Percentiles rank a stretch among this genome's conserved stretches.
Evolutionary conservation across 768 basidiomycete species (phyloP).

Genomic region (Trametes villosa): DNA sequence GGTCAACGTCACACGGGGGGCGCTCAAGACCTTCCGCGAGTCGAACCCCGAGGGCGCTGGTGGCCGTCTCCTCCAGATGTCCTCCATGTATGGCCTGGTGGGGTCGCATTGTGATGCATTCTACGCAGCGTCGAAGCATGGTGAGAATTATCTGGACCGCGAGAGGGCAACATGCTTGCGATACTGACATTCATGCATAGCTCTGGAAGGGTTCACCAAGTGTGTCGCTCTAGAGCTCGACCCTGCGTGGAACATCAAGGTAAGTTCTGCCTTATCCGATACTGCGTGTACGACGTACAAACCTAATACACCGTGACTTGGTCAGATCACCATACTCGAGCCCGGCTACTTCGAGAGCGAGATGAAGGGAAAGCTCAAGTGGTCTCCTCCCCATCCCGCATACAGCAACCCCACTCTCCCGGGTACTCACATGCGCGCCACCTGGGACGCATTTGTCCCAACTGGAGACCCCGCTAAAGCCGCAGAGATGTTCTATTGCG

Average conservation of each 20-base stretch:
- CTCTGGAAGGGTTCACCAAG: conserved; percentile 35
- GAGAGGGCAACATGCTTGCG: no score
- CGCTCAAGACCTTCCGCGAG: conserved; percentile 42
- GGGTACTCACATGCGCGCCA: not conserved
- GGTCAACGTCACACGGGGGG: conserved; percentile 35
- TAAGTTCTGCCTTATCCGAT: conserved; percentile 11
- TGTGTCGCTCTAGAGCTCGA: conserved; percentile 36
- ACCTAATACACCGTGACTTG: not conserved
- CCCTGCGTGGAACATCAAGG: conserved; percentile 43
- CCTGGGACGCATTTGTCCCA: not conserved
- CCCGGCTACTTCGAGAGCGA: conserved; percentile 22
- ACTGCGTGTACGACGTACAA: not conserved
- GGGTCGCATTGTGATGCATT: conserved; percentile 16
- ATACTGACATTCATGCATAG: conserved; percentile 18
- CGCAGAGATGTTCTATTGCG: conserved; percentile 23
- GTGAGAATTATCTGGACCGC: not conserved
- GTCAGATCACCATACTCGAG: conserved; percentile 27
- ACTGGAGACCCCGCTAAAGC: conserved; percentile 27
- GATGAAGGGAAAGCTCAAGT: not conserved
- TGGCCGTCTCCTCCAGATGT: conserved; percentile 40
- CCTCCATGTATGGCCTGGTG: conserved; percentile 32
- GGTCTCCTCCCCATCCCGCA: conserved; percentile 19
- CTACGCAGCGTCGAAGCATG: conserved; percentile 21
- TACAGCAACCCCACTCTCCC: conserved; percentile 17
- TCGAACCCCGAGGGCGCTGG: conserved; percentile 38